Percentiles rank a stretch among this genome's conserved stretches.
phyloP scores from a whole-genome alignment of 2,329 filamentous ascomycete genomes.

The Cercospora citrullina region DNA sequence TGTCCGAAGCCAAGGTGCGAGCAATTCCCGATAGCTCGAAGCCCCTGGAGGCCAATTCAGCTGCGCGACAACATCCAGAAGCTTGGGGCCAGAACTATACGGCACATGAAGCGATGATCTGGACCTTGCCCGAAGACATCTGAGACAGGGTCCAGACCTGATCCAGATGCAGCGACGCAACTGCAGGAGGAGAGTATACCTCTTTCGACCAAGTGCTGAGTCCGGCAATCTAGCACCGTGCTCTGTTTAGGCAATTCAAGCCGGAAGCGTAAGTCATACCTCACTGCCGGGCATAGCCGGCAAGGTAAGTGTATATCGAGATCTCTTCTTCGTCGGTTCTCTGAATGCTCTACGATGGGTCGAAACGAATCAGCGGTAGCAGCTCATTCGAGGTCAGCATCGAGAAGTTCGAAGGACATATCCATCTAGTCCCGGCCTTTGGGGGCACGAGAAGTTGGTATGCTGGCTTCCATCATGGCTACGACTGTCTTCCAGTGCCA shows the following conservation, averaged over 20 bases:
- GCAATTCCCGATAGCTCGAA: neutral
- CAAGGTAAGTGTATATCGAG: neutral
- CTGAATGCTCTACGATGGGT: neutral
- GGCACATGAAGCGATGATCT: neutral
- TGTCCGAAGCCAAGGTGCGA: neutral
- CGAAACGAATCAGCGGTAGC: neutral
- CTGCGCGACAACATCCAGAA: neutral
- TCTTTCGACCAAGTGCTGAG: neutral
- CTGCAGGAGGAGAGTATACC: neutral
- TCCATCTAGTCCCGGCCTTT: neutral
- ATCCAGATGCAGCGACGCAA: neutral
- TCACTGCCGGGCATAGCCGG: neutral
- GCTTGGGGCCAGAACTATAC: neutral
- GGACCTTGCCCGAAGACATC: neutral
- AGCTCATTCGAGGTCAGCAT: neutral
- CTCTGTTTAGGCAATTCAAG: neutral
- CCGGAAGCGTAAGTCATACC: neutral
- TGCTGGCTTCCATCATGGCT: neutral
- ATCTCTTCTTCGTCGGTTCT: neutral
- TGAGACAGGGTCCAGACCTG: neutral
- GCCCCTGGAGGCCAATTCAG: neutral
- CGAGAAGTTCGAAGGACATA: neutral
- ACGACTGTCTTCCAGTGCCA: neutral
- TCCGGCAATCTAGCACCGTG: neutral
- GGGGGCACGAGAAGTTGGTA: neutral